Conservation (phyloP, 352 stramenopile species). For the Thraustochytrium sp. region DNA sequence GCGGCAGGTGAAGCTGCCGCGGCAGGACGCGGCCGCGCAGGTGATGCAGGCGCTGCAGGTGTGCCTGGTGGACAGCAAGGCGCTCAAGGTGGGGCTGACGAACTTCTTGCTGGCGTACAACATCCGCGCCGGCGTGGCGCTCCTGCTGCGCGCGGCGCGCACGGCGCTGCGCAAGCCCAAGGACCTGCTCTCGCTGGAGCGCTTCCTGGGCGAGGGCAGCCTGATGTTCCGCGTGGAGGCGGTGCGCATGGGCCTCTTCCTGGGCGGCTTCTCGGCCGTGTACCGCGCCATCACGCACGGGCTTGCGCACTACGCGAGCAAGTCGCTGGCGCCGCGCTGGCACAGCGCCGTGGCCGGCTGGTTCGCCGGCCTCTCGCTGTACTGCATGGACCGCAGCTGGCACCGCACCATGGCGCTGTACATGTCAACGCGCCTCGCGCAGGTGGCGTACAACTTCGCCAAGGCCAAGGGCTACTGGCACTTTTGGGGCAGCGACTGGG, state of each 20-base stretch:
- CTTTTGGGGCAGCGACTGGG: slow-evolving; percentile 76
- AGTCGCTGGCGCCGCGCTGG: slow-evolving; percentile 35
- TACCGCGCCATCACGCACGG: slow-evolving; percentile 61
- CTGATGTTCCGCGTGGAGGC: slow-evolving; percentile 70
- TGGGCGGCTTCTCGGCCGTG: slow-evolving; percentile 71
- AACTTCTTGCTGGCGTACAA: slow-evolving; percentile 80
- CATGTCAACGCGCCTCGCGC: slow-evolving; percentile 66
- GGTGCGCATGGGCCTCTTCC: slow-evolving; percentile 71
- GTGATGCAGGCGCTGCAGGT: background rate
- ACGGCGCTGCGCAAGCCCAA: slow-evolving; percentile 61
- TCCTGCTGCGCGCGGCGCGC: slow-evolving; percentile 64
- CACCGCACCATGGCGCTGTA: slow-evolving; percentile 72
- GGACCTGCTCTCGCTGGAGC: slow-evolving; percentile 56
- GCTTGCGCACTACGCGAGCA: slow-evolving; percentile 58
- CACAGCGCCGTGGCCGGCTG: slow-evolving; percentile 58
- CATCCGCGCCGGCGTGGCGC: slow-evolving; percentile 67
- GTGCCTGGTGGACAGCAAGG: slow-evolving; percentile 28
- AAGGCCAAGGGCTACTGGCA: slow-evolving; percentile 70
- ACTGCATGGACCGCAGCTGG: slow-evolving; percentile 62
- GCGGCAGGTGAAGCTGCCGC: background rate
- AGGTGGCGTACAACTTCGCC: slow-evolving; percentile 73
- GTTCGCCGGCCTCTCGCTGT: slow-evolving; percentile 60
- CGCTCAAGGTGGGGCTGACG: slow-evolving; percentile 43
- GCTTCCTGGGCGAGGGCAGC: slow-evolving; percentile 67
- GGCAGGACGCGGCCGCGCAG: background rate